Evolutionary conservation across 192 early-diverging fungal genomes (phyloP), one percentile per base, ranked within the genome.

Genomic region (Gaertneriomyces sp.): DNA sequence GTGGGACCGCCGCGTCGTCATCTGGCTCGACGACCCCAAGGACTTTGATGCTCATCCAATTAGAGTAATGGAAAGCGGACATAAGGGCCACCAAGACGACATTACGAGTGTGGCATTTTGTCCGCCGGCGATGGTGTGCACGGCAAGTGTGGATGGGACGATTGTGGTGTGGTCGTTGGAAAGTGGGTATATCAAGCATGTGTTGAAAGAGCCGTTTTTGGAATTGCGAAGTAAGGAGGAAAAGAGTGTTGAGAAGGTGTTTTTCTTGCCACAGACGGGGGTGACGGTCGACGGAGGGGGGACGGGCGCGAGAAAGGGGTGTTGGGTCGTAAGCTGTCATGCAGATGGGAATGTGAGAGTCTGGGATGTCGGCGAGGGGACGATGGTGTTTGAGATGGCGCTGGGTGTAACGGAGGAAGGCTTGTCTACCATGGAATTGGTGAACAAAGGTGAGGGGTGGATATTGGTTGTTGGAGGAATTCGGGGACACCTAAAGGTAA

Each of bases 1-100:
- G 4, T 87, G 85, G 85, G 85, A 87, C 55, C 52, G 77, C 11
- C 79, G 80, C 54, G 76, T 87, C 5, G 54, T 74, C 4, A 81
- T 87, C 11, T 87, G 79, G 60, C 61, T 87, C 16, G 85, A 87
- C 58, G 84, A 86, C 61, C 62, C 77, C 11, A 65, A 61, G 43
- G 69, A 79, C 62, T 81, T 83, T 62, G 85, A 87, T 49, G 63
- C 67, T 6, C 43, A 53, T n/a, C 85, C 85, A 5, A 74, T 74
- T 6, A 58, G 81, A n/a, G 70, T 84, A 5, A 61, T 87, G 58
- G 75, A 81, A 46, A 33, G 25, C 25, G 25, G 25, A 33, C 75
- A 71, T 4, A 9, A 47, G 19, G 74, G 78, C 4, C 83, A 82
- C 53, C 66, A 78, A 46, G 83, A 85, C 53, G 83, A 85, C 52